Conservation (phyloP, 305 asterid genomes). For the Ilex paraguariensis region DNA sequence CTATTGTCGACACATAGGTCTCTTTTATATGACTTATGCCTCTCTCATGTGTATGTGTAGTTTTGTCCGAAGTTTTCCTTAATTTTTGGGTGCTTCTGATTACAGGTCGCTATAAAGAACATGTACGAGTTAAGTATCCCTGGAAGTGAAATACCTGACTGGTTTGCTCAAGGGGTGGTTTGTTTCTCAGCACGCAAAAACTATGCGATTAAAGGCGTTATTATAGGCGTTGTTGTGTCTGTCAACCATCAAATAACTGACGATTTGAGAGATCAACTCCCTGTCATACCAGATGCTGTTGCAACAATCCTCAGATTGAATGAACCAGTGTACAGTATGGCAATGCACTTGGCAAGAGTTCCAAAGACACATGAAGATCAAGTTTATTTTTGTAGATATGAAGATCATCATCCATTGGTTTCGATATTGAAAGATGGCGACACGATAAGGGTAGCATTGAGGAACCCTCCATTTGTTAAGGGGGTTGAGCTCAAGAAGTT, state of each 20-base stretch:
- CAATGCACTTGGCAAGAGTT: slow-evolving; percentile 22
- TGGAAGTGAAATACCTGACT: slow-evolving; percentile 25
- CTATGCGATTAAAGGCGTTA: slow-evolving; percentile 23
- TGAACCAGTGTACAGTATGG: slow-evolving; percentile 11
- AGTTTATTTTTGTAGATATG: slow-evolving; percentile 24
- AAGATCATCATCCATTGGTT: slow-evolving; percentile 16
- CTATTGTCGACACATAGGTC: too few relatives aligned
- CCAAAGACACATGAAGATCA: slow-evolving; percentile 24
- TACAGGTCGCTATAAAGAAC: slow-evolving; percentile 24
- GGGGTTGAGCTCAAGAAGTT: slow-evolving; percentile 21
- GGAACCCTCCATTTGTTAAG: slow-evolving; percentile 1
- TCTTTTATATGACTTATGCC: too few relatives aligned
- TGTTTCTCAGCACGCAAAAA: slow-evolving; percentile 15
- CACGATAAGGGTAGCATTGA: slow-evolving; percentile 15
- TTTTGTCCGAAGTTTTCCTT: neutral
- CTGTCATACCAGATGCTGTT: slow-evolving; percentile 14
- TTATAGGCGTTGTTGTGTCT: slow-evolving; percentile 23
- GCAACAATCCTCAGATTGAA: slow-evolving; percentile 21
- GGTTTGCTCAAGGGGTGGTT: slow-evolving; percentile 19
- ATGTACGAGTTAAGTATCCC: slow-evolving; percentile 20
- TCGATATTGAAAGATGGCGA: slow-evolving; percentile 26
- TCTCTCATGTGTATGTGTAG: too few relatives aligned
- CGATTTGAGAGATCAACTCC: slow-evolving; percentile 15
- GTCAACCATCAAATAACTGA: slow-evolving; percentile 20
- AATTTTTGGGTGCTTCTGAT: neutral